Percentiles rank a stretch among this genome's conserved stretches.
Conservation (phyloP, 1,284 basidiomycete species). For the Phenoliferia sp. region DNA sequence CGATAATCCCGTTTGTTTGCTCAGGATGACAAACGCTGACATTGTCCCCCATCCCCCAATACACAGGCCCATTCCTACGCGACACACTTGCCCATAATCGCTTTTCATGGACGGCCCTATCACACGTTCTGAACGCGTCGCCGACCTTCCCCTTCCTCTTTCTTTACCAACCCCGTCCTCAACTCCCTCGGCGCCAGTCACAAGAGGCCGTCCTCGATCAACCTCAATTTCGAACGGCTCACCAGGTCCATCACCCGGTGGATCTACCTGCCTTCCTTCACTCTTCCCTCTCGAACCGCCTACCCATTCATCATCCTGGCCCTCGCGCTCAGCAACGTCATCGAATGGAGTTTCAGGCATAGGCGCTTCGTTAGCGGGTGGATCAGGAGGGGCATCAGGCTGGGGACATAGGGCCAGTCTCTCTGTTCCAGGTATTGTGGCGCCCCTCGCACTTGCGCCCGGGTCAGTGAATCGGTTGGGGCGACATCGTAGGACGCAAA, state of each 20-base stretch:
- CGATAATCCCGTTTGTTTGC: too few relatives aligned
- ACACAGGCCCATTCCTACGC: too few relatives aligned
- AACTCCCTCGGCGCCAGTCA: neutral
- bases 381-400: neutral
- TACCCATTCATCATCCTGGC: neutral
- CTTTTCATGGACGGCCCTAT: too few relatives aligned
- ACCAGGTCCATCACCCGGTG: conserved; percentile 13
- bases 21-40: too few relatives aligned
- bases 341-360: neutral
- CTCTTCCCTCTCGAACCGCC: conserved; percentile 6
- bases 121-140: too few relatives aligned
- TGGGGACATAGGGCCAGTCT: conserved; percentile 14
- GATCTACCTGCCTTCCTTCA: conserved; percentile 7
- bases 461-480: conserved; percentile 12
- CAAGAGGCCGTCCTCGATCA: conserved; percentile 18
- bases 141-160: neutral
- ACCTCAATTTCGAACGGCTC: conserved; percentile 28
- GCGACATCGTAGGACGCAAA: conserved; percentile 26
- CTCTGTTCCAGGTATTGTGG: conserved; percentile 20
- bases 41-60: too few relatives aligned
- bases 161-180: neutral
- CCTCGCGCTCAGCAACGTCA: neutral
- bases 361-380: neutral
- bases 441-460: conserved; percentile 15
- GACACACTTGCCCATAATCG: too few relatives aligned